Evolutionary conservation across 1,284 basidiomycete genomes (phyloP).

Genomic region (Hemileia vastatrix): DNA sequence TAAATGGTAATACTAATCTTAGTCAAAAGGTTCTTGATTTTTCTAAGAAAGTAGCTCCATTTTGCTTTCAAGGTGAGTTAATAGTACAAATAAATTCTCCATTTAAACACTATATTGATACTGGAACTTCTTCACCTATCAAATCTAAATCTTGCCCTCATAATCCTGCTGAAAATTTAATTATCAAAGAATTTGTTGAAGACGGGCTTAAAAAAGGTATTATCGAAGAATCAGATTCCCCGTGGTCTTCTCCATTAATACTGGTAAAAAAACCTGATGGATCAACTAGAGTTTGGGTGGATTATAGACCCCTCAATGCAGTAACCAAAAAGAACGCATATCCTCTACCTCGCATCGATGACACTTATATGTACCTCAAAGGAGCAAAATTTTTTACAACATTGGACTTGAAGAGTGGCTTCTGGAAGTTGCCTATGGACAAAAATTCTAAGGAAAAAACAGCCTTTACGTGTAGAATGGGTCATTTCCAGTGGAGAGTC

Average conservation of each 20-base stretch:
- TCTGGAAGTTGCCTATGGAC: too few species aligned
- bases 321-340: neutral
- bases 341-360: neutral
- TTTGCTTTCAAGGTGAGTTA: neutral
- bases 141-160: neutral
- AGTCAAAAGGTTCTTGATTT: neutral
- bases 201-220: constrained; percentile 3
- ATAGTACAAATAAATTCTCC: neutral
- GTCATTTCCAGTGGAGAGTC: neutral
- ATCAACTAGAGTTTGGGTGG: neutral
- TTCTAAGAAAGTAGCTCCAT: neutral
- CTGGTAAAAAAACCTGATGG: neutral
- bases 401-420: neutral
- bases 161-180: neutral
- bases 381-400: neutral
- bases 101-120: neutral
- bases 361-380: neutral
- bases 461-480: neutral
- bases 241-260: neutral
- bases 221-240: neutral
- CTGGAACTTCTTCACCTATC: neutral
- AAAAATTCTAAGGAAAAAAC: neutral
- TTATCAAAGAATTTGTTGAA: neutral
- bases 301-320: neutral
- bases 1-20: too few species aligned